Percentiles rank a stretch among this genome's conserved stretches.
phyloP scores from a whole-genome alignment of 371 early-diverging fungal genomes.

The Mortierella sp. region DNA sequence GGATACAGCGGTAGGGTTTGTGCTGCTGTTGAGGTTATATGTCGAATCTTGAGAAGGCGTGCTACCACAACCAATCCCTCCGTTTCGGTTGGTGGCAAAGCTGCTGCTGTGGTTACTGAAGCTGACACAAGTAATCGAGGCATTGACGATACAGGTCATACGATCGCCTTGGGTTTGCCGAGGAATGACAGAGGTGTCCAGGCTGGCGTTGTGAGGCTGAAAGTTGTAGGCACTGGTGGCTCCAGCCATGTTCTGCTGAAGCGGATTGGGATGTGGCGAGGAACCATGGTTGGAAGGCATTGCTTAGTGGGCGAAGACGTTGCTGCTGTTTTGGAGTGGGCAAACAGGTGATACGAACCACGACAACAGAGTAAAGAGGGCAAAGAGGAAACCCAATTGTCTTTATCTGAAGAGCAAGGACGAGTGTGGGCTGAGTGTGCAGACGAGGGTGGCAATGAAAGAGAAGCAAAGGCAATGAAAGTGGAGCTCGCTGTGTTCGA shows the following conservation, averaged over 20 bases:
- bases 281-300: conserved; percentile 47
- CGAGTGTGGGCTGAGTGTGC: too few species aligned
- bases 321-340: too few species aligned
- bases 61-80: conserved; percentile 9
- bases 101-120: conserved; percentile 9
- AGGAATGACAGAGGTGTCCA: conserved; percentile 39
- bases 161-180: conserved; percentile 60
- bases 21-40: not conserved
- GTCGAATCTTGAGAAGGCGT: conserved; percentile 5
- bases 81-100: conserved; percentile 6
- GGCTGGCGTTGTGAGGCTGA: conserved; percentile 17
- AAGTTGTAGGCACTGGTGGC: conserved; percentile 17
- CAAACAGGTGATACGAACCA: too few species aligned
- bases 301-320: conserved; percentile 5
- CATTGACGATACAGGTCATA: conserved; percentile 68
- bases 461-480: too few species aligned
- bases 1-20: conserved; percentile 8
- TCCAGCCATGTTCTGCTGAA: conserved; percentile 9
- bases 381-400: too few species aligned
- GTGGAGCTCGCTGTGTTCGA: too few species aligned
- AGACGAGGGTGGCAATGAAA: too few species aligned
- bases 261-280: conserved; percentile 8
- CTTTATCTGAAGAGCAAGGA: too few species aligned
- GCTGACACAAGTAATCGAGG: conserved; percentile 65
- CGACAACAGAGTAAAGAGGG: too few species aligned